phyloP scores from a whole-genome alignment of 257 asterid genomes.

The Sherardia arvensis region DNA sequence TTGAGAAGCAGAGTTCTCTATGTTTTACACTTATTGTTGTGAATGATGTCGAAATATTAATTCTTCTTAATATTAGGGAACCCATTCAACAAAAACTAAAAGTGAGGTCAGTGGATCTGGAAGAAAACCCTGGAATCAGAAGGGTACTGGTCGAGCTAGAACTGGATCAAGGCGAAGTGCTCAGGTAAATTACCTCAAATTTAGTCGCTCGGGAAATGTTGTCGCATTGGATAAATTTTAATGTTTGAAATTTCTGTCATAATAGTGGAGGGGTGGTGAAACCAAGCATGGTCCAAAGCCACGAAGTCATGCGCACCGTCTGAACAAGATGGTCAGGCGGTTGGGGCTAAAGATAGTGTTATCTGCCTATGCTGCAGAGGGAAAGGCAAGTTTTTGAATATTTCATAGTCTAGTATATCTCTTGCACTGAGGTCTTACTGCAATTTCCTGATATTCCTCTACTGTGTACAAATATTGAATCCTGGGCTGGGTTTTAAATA shows the following conservation, averaged over 20 bases:
- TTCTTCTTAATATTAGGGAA: conserved; percentile 40
- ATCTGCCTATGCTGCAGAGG: conserved; percentile 91
- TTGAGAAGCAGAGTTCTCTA: background rate
- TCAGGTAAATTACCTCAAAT: conserved; percentile 50
- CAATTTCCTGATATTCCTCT: background rate
- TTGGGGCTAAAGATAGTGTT: conserved; percentile 86
- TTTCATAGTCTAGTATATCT: background rate
- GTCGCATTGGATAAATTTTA: conserved; percentile 1
- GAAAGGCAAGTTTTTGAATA: conserved; percentile 55
- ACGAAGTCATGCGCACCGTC: conserved; percentile 85
- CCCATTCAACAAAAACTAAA: conserved; percentile 85
- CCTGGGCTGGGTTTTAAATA: background rate
- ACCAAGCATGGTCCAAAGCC: conserved; percentile 96
- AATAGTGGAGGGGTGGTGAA: conserved; percentile 84
- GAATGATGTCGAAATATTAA: background rate
- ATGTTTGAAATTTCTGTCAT: conserved; percentile 10
- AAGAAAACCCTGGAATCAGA: conserved; percentile 79
- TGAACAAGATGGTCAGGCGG: conserved; percentile 87
- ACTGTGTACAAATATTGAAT: background rate
- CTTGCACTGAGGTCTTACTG: background rate
- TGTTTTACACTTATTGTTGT: background rate
- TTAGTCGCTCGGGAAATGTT: background rate
- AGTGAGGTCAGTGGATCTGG: conserved; percentile 99
- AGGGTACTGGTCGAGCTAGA: conserved; percentile 93
- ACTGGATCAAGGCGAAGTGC: conserved; percentile 79